These are phyloP conservation scores for Penicillium occitanis DNA, from an alignment of 2,329 filamentous ascomycete genomes.

Conservation along the genomic window DNA sequence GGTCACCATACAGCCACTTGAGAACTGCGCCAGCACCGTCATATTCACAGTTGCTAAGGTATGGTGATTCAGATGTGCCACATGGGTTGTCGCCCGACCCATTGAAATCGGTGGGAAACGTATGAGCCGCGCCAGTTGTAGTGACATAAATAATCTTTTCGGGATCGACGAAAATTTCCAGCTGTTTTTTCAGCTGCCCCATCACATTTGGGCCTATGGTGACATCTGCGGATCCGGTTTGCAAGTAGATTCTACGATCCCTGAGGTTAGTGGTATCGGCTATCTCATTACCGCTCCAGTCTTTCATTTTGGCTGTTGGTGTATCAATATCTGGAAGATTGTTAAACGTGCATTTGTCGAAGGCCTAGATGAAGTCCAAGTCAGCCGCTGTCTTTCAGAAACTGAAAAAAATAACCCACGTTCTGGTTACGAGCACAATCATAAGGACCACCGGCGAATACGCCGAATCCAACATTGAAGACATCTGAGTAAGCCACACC, in stretches of 20 bases:
- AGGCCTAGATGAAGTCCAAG: background rate
- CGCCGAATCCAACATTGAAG: slow-evolving; percentile 24
- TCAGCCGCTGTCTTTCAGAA: background rate
- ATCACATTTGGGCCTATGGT: slow-evolving; percentile 24
- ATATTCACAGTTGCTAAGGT: slow-evolving; percentile 26
- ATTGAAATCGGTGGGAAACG: slow-evolving; percentile 25
- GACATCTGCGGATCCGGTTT: slow-evolving; percentile 21
- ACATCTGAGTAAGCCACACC: slow-evolving; percentile 25
- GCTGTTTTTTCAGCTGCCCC: slow-evolving; percentile 21
- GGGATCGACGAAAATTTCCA: slow-evolving; percentile 17
- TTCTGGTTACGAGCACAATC: slow-evolving; percentile 24
- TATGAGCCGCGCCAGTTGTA: slow-evolving; percentile 22
- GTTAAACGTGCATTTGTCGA: slow-evolving; percentile 24
- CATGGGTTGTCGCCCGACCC: slow-evolving; percentile 22
- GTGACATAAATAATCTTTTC: slow-evolving; percentile 19
- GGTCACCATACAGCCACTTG: slow-evolving; percentile 23
- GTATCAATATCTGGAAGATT: slow-evolving; percentile 21
- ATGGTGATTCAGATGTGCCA: slow-evolving; percentile 20
- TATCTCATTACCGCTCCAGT: slow-evolving; percentile 24
- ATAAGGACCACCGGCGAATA: slow-evolving; percentile 24
- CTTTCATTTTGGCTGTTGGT: slow-evolving; percentile 24
- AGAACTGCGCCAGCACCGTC: slow-evolving; percentile 26
- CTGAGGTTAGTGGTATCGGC: slow-evolving; percentile 18
- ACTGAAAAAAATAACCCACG: background rate
- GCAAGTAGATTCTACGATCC: slow-evolving; percentile 22